phyloP scores from a whole-genome alignment of 2,329 filamentous ascomycete species.

The Hypomyces rosellus region DNA sequence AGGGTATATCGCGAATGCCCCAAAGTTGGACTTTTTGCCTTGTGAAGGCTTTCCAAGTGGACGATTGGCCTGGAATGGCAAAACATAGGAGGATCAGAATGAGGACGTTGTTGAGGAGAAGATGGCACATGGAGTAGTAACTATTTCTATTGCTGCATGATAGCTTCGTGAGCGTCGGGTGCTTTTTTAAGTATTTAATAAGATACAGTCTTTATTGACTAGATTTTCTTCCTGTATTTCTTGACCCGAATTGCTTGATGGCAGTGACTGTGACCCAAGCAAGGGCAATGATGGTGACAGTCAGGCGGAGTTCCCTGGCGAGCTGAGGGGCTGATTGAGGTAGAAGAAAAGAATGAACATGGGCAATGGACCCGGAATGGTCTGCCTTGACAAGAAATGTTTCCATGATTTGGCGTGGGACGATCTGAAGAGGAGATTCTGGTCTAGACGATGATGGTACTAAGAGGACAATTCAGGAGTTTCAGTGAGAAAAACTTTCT shows the following conservation, averaged over 20 bases:
- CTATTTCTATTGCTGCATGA: background rate
- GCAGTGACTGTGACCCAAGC: conserved; percentile 17
- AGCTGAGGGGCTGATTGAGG: conserved; percentile 11
- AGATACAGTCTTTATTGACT: background rate
- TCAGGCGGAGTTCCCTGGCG: conserved; percentile 16
- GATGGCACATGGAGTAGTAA: too few relatives aligned
- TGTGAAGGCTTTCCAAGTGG: background rate
- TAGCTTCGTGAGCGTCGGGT: background rate
- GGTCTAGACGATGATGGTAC: background rate
- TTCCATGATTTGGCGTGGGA: conserved; percentile 12
- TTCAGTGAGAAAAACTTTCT: too few relatives aligned
- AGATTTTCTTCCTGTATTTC: background rate
- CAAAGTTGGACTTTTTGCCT: conserved; percentile 1
- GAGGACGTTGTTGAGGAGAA: too few relatives aligned
- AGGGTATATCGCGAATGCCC: background rate
- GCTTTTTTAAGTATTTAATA: background rate
- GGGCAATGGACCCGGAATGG: conserved; percentile 15
- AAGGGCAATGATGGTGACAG: conserved; percentile 16
- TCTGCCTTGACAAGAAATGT: conserved; percentile 17
- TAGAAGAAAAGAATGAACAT: conserved; percentile 15
- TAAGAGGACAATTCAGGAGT: background rate
- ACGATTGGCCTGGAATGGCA: background rate
- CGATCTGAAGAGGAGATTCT: too few relatives aligned
- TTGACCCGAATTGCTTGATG: conserved; percentile 11
- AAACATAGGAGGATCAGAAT: background rate